phyloP scores from a whole-genome alignment of 148 eudicot genomes.

The Silene conica region DNA sequence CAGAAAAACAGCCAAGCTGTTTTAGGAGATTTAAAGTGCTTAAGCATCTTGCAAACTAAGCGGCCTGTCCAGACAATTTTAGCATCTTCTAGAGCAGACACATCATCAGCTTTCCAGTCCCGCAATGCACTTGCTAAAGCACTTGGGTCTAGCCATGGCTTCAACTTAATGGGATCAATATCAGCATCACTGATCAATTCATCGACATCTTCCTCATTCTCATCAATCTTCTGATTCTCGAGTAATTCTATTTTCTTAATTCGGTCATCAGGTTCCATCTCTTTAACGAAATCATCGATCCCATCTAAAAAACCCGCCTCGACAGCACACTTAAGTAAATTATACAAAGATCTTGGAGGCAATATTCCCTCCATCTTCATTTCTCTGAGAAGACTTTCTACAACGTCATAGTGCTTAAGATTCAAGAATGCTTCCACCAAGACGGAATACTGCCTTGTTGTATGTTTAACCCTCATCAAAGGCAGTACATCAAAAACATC shows the following conservation, averaged over 20 bases:
- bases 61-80: slow-evolving; percentile 82
- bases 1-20: slow-evolving; percentile 73
- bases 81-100: slow-evolving; percentile 65
- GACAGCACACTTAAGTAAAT: slow-evolving; percentile 47
- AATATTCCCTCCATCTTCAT: slow-evolving; percentile 62
- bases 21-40: slow-evolving; percentile 63
- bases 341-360: slow-evolving; percentile 61
- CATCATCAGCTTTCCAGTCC: slow-evolving; percentile 63
- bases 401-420: slow-evolving; percentile 40
- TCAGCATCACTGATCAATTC: slow-evolving; percentile 23
- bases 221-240: slow-evolving; percentile 29
- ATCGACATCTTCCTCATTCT: slow-evolving; percentile 32
- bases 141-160: slow-evolving; percentile 85
- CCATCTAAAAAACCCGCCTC: slow-evolving; percentile 60
- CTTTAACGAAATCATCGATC: slow-evolving; percentile 41
- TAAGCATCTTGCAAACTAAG: slow-evolving; percentile 77
- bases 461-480: slow-evolving; percentile 67
- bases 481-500: slow-evolving; percentile 58
- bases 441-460: slow-evolving; percentile 55
- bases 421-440: slow-evolving; percentile 52
- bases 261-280: slow-evolving; percentile 65
- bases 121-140: slow-evolving; percentile 79
- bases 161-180: slow-evolving; percentile 42
- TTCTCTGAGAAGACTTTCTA: slow-evolving; percentile 52
- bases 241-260: slow-evolving; percentile 43